Evolutionary conservation across 257 asterid genomes (phyloP), one percentile per base, ranked within the genome.

Genomic region (Sherardia arvensis): DNA sequence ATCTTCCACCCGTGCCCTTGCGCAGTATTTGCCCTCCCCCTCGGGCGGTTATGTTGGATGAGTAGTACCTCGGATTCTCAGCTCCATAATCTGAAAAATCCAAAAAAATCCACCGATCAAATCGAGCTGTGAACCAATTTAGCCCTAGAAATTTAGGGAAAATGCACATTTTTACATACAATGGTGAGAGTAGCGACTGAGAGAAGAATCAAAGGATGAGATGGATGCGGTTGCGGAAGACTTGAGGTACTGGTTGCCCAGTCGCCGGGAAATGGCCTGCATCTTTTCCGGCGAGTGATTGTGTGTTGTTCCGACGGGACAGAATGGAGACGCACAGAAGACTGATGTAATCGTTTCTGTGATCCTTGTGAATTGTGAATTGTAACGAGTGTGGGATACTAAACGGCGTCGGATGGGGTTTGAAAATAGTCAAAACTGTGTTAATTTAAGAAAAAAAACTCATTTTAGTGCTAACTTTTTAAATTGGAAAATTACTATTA

Each of bases 1-100:
- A 92, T 80, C 99, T 87, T 67, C 97, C 99, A 30, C 97, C 97
- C 57, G 99, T 92, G 30, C 99, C 99, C 85, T 89, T 92, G 49
- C 99, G 96, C 61, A 81, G 82, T 60, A 92, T 78, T 75, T 85
- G 95, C 30, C 99, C 97, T 63, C 78, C 79, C 59, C 96, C 96
- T 74, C 78, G 74, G 76, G 95, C 76, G 69, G 95, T 72, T 64
- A 92, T 77, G 53, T 76, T 75, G 66, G 96, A 91, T 69, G 92
- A 79, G 49, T 69, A 79, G 49, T 69, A 70, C 71, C 95, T 77
- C 66, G 84, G 85, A 67, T 68, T 76, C 58, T 80, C 82, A 69
- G 63, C 74, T 51, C 90, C 96, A 84, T 78, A 71, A 72, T 65
- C 98, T 91, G 80, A 66, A 77, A 77, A 77, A 77, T 66, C 29